A percentile compares a stretch with the other conserved stretches of the same genome.
phyloP scores from a whole-genome alignment of 306 rosid genomes.

The Prunus dulcis region DNA sequence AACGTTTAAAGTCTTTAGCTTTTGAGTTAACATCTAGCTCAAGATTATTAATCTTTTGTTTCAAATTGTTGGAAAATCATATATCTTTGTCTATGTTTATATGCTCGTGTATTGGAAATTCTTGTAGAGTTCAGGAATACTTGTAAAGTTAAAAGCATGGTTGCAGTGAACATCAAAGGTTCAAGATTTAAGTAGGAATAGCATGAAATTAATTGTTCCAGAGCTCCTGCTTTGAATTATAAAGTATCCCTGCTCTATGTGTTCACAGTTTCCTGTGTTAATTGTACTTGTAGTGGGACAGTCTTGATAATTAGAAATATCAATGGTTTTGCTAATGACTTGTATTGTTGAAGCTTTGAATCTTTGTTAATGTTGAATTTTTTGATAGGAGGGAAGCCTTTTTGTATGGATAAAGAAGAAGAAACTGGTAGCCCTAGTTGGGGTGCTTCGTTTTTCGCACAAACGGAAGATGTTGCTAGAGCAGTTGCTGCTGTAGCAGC shows the following conservation, averaged over 20 bases:
- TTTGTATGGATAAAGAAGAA: constrained; percentile 51
- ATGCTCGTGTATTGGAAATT: background rate
- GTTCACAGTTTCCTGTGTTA: background rate
- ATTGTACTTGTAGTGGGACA: background rate
- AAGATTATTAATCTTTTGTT: background rate
- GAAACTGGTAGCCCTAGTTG: constrained; percentile 70
- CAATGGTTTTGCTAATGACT: background rate
- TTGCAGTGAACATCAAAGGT: background rate
- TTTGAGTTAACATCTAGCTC: background rate
- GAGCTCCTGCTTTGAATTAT: background rate
- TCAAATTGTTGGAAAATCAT: background rate
- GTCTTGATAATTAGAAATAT: background rate
- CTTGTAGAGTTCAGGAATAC: background rate
- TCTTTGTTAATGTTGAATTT: background rate
- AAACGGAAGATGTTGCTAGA: constrained; percentile 85
- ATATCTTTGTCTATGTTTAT: background rate
- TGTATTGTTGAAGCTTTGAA: background rate
- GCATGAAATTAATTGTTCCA: background rate
- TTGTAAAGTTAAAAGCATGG: background rate
- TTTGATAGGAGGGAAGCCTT: constrained; percentile 29
- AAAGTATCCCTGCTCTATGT: background rate
- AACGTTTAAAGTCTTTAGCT: background rate
- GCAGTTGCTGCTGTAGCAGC: constrained; percentile 62
- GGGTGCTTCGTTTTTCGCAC: constrained; percentile 72
- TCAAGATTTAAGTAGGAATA: background rate